Evolutionary conservation across 176 grass and related monocot species (phyloP).

Genomic region (Microstegium vimineum): DNA sequence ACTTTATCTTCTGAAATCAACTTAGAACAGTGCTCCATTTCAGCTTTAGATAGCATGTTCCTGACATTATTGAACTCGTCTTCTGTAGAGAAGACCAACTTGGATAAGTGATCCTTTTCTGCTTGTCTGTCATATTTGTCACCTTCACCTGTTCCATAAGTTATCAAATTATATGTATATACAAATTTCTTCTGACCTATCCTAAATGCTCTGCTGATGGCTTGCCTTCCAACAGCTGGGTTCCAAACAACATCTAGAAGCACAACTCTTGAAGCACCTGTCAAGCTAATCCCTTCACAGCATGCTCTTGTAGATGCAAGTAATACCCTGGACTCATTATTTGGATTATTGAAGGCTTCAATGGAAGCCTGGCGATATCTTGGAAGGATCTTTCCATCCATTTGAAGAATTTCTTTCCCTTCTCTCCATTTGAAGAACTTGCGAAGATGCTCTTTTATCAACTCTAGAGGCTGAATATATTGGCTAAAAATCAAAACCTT

Average conservation of each 20-base stretch:
- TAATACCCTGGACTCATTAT: conserved; percentile 68
- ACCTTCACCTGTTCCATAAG: conserved; percentile 80
- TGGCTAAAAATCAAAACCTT: conserved; percentile 95
- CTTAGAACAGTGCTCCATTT: conserved; percentile 63
- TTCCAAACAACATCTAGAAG: conserved; percentile 96
- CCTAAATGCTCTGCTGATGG: conserved; percentile 81
- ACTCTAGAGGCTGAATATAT: conserved; percentile 67
- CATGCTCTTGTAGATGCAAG: conserved; percentile 96
- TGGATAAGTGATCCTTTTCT: conserved; percentile 85
- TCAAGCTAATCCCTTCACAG: conserved; percentile 91
- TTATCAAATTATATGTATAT: conserved; percentile 92
- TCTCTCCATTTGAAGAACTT: conserved; percentile 73
- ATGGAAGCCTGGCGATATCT: conserved; percentile 68
- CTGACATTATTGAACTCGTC: conserved; percentile 74
- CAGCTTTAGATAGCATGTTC: conserved; percentile 63
- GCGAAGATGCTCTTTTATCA: conserved; percentile 69
- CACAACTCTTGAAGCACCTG: conserved; percentile 90
- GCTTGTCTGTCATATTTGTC: conserved; percentile 90
- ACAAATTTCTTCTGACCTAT: conserved; percentile 86
- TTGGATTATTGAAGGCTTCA: conserved; percentile 76
- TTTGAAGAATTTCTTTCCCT: conserved; percentile 80
- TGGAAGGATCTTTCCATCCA: conserved; percentile 73
- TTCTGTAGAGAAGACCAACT: conserved; percentile 81
- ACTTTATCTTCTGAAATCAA: conserved; percentile 74
- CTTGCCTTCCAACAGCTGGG: conserved; percentile 79